Evolutionary conservation across 345 rosid species (phyloP).

Genomic region (Crucihimalaya himalaica): DNA sequence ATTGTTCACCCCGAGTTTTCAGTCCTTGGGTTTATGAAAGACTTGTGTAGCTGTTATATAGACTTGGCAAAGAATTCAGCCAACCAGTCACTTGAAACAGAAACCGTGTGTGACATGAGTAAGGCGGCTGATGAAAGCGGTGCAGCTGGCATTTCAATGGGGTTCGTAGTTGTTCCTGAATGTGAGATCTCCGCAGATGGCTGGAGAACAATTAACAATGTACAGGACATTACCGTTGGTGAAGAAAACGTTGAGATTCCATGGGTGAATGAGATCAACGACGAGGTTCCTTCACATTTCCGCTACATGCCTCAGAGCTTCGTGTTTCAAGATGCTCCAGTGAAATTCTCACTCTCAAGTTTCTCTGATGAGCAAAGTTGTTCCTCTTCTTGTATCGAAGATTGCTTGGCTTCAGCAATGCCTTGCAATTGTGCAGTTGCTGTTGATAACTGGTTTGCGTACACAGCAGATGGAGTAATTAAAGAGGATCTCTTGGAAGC

Average conservation of each 20-base stretch:
- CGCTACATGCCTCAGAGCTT: constrained; percentile 56
- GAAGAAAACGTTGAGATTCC: constrained; percentile 62
- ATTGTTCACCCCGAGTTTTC: constrained; percentile 66
- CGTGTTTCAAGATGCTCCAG: constrained; percentile 56
- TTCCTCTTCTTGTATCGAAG: constrained; percentile 51
- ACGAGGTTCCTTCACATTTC: constrained; percentile 53
- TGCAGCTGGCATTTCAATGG: constrained; percentile 20
- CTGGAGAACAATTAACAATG: constrained; percentile 47
- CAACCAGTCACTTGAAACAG: constrained; percentile 42
- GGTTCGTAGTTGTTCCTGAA: constrained; percentile 52
- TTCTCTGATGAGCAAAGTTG: constrained; percentile 51
- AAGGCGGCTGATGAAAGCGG: constrained; percentile 39
- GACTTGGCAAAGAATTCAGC: constrained; percentile 59
- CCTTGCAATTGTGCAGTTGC: constrained; percentile 56
- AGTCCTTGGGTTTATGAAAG: constrained; percentile 57
- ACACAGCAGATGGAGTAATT: constrained; percentile 56
- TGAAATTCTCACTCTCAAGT: constrained; percentile 56
- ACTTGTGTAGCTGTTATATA: constrained; percentile 70
- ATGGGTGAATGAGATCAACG: constrained; percentile 69
- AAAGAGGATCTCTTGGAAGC: constrained; percentile 64
- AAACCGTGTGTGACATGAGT: not conserved
- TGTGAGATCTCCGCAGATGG: constrained; percentile 45
- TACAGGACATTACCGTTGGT: constrained; percentile 60
- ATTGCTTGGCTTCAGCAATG: constrained; percentile 50
- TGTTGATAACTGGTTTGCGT: constrained; percentile 49